Evolutionary conservation across 1,284 basidiomycete species (phyloP), one percentile per base, ranked within the genome.

Genomic region (Apiotrichum sp.): DNA sequence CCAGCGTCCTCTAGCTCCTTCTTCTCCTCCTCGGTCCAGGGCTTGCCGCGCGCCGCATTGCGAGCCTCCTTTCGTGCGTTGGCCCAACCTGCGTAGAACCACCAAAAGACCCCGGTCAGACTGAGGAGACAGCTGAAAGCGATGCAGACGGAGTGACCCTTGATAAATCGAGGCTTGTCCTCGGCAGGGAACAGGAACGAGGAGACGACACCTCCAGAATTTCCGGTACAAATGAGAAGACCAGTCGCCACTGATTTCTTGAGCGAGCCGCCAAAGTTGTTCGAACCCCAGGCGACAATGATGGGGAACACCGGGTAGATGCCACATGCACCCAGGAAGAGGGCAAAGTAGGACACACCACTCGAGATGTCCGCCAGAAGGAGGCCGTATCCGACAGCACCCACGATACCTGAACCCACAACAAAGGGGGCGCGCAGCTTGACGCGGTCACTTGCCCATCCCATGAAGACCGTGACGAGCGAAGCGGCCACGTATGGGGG

Each of bases 291-390:
- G 14, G 82, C 81, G 14, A 84, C 70, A 49, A 73, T 68, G 44
- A 84, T 73, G 29, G 83, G 79, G 55, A 84, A 78, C 4, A 79
- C 78, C 10, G 83, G 81, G 67, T 77, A 84, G 29, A 81, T 78
- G 41, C 83, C 83, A n/a, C 76, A 72, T 11, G 81, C 78, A 45
- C 80, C 79, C 35, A 85, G 72, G 61, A 84, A 68, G 9, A 82
- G 73, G 1, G 81, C 84, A 10, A 72, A 65, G 67, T 84, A 85
- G n/a, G 79, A 77, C 53, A 71, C 43, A 70, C 79, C 47, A 70
- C 75, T 47, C 76, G 74, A 67, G 16, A 55, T 39, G 48, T 62
- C 62, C 40, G 60, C 58, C 32, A 72, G 54, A 29, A 74, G 62
- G 34, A 74, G 62, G 35, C 55, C 51, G 63, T 70, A 72, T 5